Percentiles rank a stretch among this genome's conserved stretches.
Conservation (phyloP, 1,139 yeast genomes). For the Pichia sp. region DNA sequence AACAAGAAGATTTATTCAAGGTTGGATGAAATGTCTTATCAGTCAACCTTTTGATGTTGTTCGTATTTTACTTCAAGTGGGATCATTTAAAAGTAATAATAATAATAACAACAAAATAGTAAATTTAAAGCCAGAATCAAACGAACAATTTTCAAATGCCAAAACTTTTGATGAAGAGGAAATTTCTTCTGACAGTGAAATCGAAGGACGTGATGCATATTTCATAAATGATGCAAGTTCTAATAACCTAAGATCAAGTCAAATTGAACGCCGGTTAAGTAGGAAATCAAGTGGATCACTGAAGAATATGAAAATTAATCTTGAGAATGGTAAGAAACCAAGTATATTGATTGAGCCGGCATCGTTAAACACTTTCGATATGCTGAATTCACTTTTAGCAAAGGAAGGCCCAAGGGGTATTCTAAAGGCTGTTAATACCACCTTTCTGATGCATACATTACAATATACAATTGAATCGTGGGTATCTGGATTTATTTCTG, state of each 20-base stretch:
- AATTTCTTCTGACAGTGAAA: constrained; percentile 22
- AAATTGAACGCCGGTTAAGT: constrained; percentile 25
- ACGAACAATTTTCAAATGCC: neutral
- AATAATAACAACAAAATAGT: neutral
- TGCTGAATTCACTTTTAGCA: constrained; percentile 60
- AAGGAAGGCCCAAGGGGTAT: constrained; percentile 81
- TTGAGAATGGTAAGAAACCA: constrained; percentile 6
- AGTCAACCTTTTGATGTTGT: constrained; percentile 90
- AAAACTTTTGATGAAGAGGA: constrained; percentile 14
- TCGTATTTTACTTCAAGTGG: constrained; percentile 74
- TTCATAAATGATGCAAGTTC: constrained; percentile 34
- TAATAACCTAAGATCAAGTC: constrained; percentile 19
- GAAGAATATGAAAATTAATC: neutral
- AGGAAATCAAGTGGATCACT: constrained; percentile 12
- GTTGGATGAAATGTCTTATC: constrained; percentile 59
- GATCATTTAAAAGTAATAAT: constrained; percentile 33
- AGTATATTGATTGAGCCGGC: constrained; percentile 44
- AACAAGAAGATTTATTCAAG: constrained; percentile 54
- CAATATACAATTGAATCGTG: constrained; percentile 82
- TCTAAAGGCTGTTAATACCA: constrained; percentile 82
- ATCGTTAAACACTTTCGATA: constrained; percentile 64
- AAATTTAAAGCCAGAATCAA: neutral
- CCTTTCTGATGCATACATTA: constrained; percentile 72
- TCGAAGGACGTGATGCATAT: constrained; percentile 34
- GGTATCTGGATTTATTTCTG: constrained; percentile 83